These are phyloP conservation scores for Guillardia theta DNA, from an alignment of 78 protist species.

Conservation along the genomic window DNA sequence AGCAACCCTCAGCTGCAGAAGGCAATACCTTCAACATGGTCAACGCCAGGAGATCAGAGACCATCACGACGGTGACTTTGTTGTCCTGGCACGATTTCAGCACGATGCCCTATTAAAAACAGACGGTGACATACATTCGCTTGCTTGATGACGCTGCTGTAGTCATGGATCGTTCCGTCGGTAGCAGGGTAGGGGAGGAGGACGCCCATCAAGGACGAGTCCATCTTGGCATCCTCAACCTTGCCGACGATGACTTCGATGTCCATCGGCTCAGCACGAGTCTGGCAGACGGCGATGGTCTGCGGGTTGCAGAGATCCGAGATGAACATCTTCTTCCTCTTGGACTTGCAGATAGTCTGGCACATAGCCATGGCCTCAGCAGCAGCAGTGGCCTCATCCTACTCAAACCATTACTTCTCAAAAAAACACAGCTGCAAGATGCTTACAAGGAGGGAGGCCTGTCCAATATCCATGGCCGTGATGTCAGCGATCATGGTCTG, in stretches of 20 bases:
- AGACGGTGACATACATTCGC: conserved; percentile 38
- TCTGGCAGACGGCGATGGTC: conserved; percentile 76
- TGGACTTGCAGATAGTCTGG: background rate
- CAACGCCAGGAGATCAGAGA: conserved; percentile 89
- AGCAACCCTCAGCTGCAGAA: too few relatives aligned
- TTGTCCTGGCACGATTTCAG: background rate
- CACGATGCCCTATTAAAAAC: background rate
- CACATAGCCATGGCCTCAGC: conserved; percentile 94
- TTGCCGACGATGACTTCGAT: conserved; percentile 23
- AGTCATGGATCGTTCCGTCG: conserved; percentile 75
- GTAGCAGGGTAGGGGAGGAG: conserved; percentile 87
- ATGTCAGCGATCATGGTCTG: conserved; percentile 92
- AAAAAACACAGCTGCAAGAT: background rate
- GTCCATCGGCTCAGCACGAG: background rate
- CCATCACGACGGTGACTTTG: conserved; percentile 12
- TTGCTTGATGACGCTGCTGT: conserved; percentile 42
- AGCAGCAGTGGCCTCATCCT: conserved; percentile 83
- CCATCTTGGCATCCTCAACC: background rate
- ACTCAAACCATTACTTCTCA: background rate
- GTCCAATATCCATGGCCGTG: conserved; percentile 84
- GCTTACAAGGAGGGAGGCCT: conserved; percentile 89
- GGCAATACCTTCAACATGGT: conserved; percentile 76
- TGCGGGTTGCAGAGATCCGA: conserved; percentile 78
- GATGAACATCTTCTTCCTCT: conserved; percentile 69
- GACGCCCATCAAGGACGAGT: conserved; percentile 64